phyloP scores from a whole-genome alignment of 306 rosid genomes.

The Ormosia semicastrata region DNA sequence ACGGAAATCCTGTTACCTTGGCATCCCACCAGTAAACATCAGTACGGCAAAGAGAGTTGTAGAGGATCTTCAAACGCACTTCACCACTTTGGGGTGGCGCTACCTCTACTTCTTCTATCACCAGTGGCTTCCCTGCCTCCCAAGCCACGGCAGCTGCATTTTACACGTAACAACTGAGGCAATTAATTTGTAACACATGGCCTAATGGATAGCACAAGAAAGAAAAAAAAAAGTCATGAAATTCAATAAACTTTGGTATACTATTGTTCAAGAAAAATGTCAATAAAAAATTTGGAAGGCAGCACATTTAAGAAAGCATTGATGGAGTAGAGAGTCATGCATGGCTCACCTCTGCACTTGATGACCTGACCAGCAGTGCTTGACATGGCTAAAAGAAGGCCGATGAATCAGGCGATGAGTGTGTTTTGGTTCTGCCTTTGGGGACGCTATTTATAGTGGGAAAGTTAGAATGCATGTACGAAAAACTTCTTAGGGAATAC shows the following conservation, averaged over 20 bases:
- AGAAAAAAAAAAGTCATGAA: no score
- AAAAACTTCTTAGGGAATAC: no score
- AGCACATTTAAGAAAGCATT: background rate
- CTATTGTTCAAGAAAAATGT: no score
- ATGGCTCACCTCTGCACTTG: background rate
- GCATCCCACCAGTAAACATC: constrained; percentile 15
- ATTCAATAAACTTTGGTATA: no score
- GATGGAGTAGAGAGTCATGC: background rate
- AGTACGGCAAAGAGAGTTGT: constrained; percentile 10
- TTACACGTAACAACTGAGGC: background rate
- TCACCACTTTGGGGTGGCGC: background rate
- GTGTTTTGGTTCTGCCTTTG: no score
- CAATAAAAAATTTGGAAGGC: no score
- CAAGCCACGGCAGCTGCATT: constrained; percentile 9
- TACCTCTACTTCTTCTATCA: constrained; percentile 18
- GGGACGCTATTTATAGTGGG: no score
- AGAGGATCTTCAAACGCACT: constrained; percentile 23
- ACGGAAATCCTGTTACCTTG: background rate
- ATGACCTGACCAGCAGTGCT: background rate
- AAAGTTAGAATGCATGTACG: no score
- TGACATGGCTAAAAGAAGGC: background rate
- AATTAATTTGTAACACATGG: background rate
- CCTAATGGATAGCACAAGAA: no score
- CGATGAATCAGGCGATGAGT: no score
- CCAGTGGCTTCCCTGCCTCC: constrained; percentile 22